A percentile compares a stretch with the other conserved stretches of the same genome.
Conservation (phyloP, 2,329 filamentous ascomycete genomes). For the Aspergillus vadensis region DNA sequence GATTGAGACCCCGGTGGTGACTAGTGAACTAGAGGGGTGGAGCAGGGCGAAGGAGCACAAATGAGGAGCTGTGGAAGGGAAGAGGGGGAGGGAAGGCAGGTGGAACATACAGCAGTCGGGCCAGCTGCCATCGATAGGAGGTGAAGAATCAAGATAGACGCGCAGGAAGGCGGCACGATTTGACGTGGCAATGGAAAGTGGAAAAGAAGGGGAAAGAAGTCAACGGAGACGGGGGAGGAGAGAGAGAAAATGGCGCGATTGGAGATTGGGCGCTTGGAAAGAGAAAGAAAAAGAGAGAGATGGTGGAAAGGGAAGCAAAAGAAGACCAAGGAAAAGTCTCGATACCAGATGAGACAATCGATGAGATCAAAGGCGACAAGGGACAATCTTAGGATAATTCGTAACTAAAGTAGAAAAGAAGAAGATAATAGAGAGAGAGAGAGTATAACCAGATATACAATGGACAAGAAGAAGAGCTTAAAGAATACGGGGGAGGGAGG, state of each 20-base stretch:
- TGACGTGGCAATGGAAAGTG: too few species aligned
- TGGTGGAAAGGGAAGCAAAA: conserved; percentile 5
- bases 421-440: not conserved
- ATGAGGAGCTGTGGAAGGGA: conserved; percentile 26
- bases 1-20: conserved; percentile 19
- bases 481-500: not conserved
- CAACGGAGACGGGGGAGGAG: conserved; percentile 4
- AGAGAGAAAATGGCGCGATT: conserved; percentile 6
- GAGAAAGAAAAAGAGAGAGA: not conserved
- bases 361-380: conserved; percentile 2
- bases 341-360: conserved; percentile 9
- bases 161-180: too few species aligned
- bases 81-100: conserved; percentile 15
- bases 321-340: conserved; percentile 5
- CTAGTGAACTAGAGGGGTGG: conserved; percentile 21
- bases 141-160: conserved; percentile 11
- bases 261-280: not conserved
- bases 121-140: conserved; percentile 38
- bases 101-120: conserved; percentile 32
- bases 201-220: too few species aligned
- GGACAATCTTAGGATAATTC: not conserved
- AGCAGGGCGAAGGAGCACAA: conserved; percentile 22
- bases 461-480: not conserved
- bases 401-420: not conserved
- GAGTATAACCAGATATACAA: conserved; percentile 4